A percentile compares a stretch with the other conserved stretches of the same genome.
Conservation (phyloP, 23 red algal species). For the Gracilaria domingensis region DNA sequence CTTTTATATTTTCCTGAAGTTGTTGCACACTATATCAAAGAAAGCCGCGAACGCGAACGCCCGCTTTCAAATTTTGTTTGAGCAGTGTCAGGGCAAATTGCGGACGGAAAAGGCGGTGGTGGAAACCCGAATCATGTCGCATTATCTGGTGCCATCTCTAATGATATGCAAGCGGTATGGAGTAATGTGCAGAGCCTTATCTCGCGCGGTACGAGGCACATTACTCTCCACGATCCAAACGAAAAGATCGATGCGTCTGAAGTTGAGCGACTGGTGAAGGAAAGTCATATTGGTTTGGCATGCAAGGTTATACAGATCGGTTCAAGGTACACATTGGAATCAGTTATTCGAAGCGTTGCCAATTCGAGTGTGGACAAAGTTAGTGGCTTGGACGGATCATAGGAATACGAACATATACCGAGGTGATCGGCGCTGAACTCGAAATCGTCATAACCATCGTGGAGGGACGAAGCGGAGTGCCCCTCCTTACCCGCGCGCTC, state of each 20-base stretch:
- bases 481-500: conserved; percentile 15
- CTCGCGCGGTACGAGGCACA: background rate
- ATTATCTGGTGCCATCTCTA: conserved; percentile 49
- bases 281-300: background rate
- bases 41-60: background rate
- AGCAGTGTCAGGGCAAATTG: background rate
- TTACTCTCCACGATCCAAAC: conserved; percentile 49
- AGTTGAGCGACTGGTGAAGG: background rate
- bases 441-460: conserved; percentile 20
- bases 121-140: conserved; percentile 37
- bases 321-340: background rate
- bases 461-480: background rate
- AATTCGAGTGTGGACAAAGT: background rate
- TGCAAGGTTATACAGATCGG: conserved; percentile 5
- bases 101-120: background rate
- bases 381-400: background rate
- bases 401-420: background rate
- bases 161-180: background rate
- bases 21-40: background rate
- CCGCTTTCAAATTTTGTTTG: background rate
- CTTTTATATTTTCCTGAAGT: background rate
- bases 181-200: background rate
- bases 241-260: conserved; percentile 1
- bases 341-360: background rate
- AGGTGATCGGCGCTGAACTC: background rate